Base-by-base conservation (phyloP, 2,329 filamentous ascomycete genomes). In the Fusarium multiceps region DNA sequence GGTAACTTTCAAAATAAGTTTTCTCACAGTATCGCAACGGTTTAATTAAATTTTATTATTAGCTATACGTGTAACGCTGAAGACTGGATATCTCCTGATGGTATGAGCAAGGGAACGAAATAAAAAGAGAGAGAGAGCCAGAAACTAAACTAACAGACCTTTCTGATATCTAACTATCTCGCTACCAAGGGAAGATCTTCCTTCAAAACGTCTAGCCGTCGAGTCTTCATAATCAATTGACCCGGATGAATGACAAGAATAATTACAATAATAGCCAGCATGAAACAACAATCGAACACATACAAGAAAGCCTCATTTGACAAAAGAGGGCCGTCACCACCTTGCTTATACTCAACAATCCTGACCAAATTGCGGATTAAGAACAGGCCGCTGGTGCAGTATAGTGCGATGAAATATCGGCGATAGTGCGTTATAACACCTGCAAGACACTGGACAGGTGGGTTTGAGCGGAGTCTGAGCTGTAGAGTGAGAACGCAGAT, bases 11-110 rank as follows among this genome's bases (percentile, higher is more conserved):
- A 37, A 9, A 10, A 34, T 6, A 9, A 3, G 18, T 5, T 34
- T 1, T 5, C 2, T 3, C 1, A 18, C 4, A 6, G 5, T 12
- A 34, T 18, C 18, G 18, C 18, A 2, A 11, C 16, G 5, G 4
- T 6, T 37, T 0, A 18, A 18, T 34, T 6, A 6, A 6, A 34
- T 2, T 34, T n/a, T 37, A 37, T 37, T n/a, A n/a, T 11, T n/a
- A 37, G 34, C 18, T n/a, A 10, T 4, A 37, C 10, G 4, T 37
- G 9, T n/a, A 4, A 37, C 9, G 18, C 34, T n/a, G 34, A 11
- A n/a, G 3, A n/a, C 0, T 4, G 9, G 0, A 37, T 37, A 11
- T 11, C 21, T 23, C 21, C 21, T 23, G 21, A 23, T 23, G 21
- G 21, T 23, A 23, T 23, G 21, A 23, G 21, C 21, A 23, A 6